Percentiles rank a stretch among this genome's conserved stretches.
These are phyloP conservation scores for Trichosanthes truncata DNA, from an alignment of 306 rosid genomes.

Conservation along the genomic window DNA sequence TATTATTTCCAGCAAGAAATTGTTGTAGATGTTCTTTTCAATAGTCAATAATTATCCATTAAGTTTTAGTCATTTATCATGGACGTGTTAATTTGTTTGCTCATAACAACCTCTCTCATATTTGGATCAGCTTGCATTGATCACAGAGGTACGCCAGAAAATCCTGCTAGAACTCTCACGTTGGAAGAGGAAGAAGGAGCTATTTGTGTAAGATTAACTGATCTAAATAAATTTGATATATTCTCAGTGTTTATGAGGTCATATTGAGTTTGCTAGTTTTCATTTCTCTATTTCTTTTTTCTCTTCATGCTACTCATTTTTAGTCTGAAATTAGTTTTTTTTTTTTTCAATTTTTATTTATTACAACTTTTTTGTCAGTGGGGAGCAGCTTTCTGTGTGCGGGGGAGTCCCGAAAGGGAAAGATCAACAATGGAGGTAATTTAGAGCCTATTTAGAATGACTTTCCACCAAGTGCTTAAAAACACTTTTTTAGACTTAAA, in stretches of 20 bases:
- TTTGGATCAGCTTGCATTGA: slow-evolving; percentile 70
- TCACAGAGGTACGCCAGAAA: slow-evolving; percentile 88
- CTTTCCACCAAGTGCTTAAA: no score
- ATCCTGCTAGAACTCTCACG: slow-evolving; percentile 89
- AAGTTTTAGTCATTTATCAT: neutral
- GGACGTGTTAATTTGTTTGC: neutral
- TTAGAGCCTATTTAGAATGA: no score
- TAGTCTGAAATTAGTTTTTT: neutral
- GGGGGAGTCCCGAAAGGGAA: slow-evolving; percentile 81
- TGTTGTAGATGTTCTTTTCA: neutral
- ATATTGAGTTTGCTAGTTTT: neutral
- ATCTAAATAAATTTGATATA: neutral
- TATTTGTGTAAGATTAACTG: slow-evolving; percentile 52
- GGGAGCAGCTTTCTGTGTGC: slow-evolving; percentile 85
- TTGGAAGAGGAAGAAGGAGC: slow-evolving; percentile 72
- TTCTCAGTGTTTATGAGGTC: neutral
- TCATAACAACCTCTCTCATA: neutral
- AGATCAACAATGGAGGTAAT: slow-evolving; percentile 75
- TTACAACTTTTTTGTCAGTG: slow-evolving; percentile 36
- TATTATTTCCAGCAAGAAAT: neutral
- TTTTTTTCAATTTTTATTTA: no score
- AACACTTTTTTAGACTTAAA: no score
- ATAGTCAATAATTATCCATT: neutral
- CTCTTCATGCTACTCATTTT: neutral
- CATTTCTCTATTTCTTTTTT: neutral